Evolutionary conservation across 2,329 filamentous ascomycete species (phyloP).

Genomic region (Nemania sp.): DNA sequence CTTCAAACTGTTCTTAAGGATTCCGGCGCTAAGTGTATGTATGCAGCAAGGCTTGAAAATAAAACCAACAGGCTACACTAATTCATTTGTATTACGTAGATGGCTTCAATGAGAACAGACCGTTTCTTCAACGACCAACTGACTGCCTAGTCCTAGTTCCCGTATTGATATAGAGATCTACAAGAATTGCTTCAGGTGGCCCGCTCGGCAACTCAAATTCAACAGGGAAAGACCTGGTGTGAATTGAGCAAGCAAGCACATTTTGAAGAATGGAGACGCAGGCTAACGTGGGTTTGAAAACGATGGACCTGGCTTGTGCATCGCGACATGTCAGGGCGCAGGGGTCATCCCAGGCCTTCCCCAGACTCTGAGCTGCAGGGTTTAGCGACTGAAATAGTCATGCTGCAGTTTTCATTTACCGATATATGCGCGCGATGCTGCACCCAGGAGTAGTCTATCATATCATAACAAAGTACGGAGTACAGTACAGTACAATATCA

Average conservation of each 20-base stretch:
- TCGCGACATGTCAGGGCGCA: background rate
- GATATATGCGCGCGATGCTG: conserved; percentile 9
- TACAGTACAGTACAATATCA: conserved; percentile 7
- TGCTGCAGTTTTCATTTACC: conserved; percentile 8
- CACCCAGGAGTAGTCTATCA: conserved; percentile 1
- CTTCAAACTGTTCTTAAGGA: background rate
- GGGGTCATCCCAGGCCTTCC: conserved; percentile 23
- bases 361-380: conserved; percentile 21
- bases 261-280: background rate
- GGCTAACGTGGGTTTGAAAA: conserved; percentile 4
- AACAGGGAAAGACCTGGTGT: background rate
- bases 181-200: too few relatives aligned
- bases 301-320: conserved; percentile 10
- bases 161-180: too few relatives aligned
- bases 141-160: background rate
- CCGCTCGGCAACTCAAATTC: background rate
- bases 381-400: conserved; percentile 13
- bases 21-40: too few relatives aligned
- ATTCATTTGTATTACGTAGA: too few relatives aligned
- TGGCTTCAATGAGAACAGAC: background rate
- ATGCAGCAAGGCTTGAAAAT: too few relatives aligned
- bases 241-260: background rate
- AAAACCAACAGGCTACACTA: too few relatives aligned
- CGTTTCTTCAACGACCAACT: background rate
- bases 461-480: conserved; percentile 1